These are phyloP conservation scores for Ceratopteris richardii DNA, from an alignment of 75 land plant species.

Conservation along the genomic window DNA sequence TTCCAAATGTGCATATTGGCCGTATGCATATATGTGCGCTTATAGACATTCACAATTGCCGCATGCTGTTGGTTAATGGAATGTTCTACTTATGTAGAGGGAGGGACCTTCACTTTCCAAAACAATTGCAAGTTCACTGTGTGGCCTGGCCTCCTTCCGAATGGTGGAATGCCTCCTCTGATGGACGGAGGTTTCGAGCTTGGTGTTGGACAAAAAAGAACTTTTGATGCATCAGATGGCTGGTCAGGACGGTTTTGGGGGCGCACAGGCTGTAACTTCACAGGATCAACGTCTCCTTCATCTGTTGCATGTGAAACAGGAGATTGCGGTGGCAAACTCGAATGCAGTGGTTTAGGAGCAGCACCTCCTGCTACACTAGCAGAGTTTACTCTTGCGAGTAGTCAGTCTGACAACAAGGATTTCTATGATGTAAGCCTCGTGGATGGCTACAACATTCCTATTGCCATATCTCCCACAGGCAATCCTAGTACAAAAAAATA, in stretches of 20 bases:
- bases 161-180: slow-evolving; percentile 30
- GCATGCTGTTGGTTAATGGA: too few species aligned
- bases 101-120: slow-evolving; percentile 32
- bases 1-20: too few species aligned
- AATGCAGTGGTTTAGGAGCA: slow-evolving; percentile 55
- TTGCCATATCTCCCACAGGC: slow-evolving; percentile 23
- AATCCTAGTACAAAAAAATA: too few species aligned
- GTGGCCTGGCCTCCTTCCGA: slow-evolving; percentile 54
- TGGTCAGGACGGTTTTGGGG: slow-evolving; percentile 93
- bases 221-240: slow-evolving; percentile 33
- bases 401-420: slow-evolving; percentile 20
- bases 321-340: slow-evolving; percentile 56
- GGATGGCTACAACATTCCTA: slow-evolving; percentile 78
- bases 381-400: slow-evolving; percentile 62
- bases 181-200: slow-evolving; percentile 44
- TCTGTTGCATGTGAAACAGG: slow-evolving; percentile 37
- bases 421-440: slow-evolving; percentile 90
- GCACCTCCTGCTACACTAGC: slow-evolving; percentile 61
- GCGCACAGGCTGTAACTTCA: slow-evolving; percentile 59
- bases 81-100: neutral
- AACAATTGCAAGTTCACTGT: slow-evolving; percentile 57
- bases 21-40: too few species aligned
- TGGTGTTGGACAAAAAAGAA: slow-evolving; percentile 33
- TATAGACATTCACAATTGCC: too few species aligned
- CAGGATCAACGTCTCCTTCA: neutral